Evolutionary conservation across 768 basidiomycete species (phyloP), one percentile per base, ranked within the genome.

Genomic region (Tylopilus plumbeoviolaceoides): DNA sequence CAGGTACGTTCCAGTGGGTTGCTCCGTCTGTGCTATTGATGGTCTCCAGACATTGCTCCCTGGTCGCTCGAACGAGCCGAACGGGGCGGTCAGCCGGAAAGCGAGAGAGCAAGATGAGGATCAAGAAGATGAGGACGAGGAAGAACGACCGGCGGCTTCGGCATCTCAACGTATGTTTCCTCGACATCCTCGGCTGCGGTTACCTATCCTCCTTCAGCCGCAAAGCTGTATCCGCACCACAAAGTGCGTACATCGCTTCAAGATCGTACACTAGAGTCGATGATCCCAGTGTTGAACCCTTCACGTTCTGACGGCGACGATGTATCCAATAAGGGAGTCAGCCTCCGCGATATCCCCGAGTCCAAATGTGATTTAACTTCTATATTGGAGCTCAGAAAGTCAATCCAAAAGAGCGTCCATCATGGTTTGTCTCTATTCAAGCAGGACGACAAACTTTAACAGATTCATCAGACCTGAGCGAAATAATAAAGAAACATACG

Each of bases 191-290:
- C 12, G 6, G n/a, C 8, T 35, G 23, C 14, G 27, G 28, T 47
- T 21, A 8, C 28, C 68, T 18, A 63, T 38, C 11, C 8, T 23
- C 47, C 25, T 43, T 41, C 44, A 59, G 62, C 56, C 51, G 79
- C 78, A 62, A 85, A 85, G 63, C 65, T 76, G 0, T 77, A 80
- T 50, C 85, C 95, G 3, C 87, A 98, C 23, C 84, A 94, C 67
- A 95, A 97, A 78, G 89, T 98, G 48, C 83, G 95, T 51, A 94
- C 91, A 3, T 95, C 93, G 10, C 72, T 85, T 9, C 76, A 85
- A 41, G 90, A 95, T 53, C 83, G 95, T 33, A 98, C 95, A 0
- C 78, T 99, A 15, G 95, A 98, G 63, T 93, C 93, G 1, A 97
- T 98, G 91, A 89, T 98, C 55, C 86, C 87, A 2, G 75, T 89